Evolutionary conservation across 1,139 yeast species (phyloP), one percentile per base, ranked within the genome.

Genomic region (Wickerhamiella pararugosa): DNA sequence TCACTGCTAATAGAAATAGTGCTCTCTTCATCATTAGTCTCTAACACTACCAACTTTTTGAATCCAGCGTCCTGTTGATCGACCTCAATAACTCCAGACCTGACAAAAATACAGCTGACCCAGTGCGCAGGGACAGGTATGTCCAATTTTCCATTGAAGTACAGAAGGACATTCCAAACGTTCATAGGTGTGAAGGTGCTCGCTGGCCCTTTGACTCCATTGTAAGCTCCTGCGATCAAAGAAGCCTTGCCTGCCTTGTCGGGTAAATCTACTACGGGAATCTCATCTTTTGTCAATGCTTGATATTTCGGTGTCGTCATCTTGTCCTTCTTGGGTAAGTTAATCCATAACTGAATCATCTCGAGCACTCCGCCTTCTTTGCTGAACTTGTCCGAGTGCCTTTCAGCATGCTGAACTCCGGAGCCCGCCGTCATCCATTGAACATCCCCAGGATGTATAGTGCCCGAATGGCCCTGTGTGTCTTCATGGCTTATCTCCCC

Each of bases 341-440:
- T 40, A 11, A 40, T 21, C 43, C 43, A 40, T 9, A 40, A 26
- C 33, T 40, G 43, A 11, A 40, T 33, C 43, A 40, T 36, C 31
- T 40, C 43, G 25, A 40, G 27, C 5, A 32, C 27, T n/a, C 43
- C 43, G 1, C 43, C 43, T 5, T 26, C 31, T 6, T 36, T 31
- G 6, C 39, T 32, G 43, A 40, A 40, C 35, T 40, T 21, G 10
- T 40, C 30, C 5, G 43, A 36, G 33, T 40, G 43, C 28, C 11
- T 31, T 58, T 84, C 94, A 7, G 84, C 73, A 59, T 84, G 95
- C 36, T 82, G 84, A 38, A 84, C 75, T 44, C 94, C 96, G 51
- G 70, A 73, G 46, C 95, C 95, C 8, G 95, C 95, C 37, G 95
- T 84, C 95, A 86, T 86, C 58, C 86, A 84, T 63, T 86, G 96